Base-by-base conservation (phyloP, 106 monocot species). In the Dioscorea alata region DNA sequence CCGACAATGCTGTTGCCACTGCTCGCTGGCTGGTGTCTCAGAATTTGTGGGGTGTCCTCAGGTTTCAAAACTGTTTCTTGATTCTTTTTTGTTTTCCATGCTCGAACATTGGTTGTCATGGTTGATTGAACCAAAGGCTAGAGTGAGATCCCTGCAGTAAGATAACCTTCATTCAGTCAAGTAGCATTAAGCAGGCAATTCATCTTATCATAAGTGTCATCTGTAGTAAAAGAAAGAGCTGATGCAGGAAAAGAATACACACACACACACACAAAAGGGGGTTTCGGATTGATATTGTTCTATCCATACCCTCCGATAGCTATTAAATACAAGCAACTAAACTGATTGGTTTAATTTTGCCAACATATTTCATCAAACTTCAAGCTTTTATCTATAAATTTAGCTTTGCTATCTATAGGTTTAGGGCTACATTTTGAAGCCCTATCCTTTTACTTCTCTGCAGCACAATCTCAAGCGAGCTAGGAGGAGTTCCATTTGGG, bases 41-140 rank as follows among this genome's bases (percentile, higher is more conserved):
- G 76, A 94, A 90, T 78, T 73, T 73, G 8, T 94, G 94, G 90
- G 94, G 85, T 48, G 90, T 94, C 57, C 82, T 94, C 64, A 90
- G 94, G 94, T 94, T 54, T 58, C 33, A 12, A 25, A 17, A 24
- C 4, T 23, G 17, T 23, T 15, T 50, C 53, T 59, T n/a, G n/a
- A 18, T 12, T 33, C 10, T 10, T 50, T 18, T 12, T 9, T 18
- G 20, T 18, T 10, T 16, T 48, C 22, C 33, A 60, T 53, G 34
- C 52, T 59, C 28, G 15, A 33, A 4, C 12, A n/a, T n/a, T n/a
- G n/a, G n/a, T n/a, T n/a, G n/a, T n/a, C n/a, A 24, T 57, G 49
- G n/a, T 53, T 28, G n/a, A 22, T 8, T 35, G 13, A 22, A 14
- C 28, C 20, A 4, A 25, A 12, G 23, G 31, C 12, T 15, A 49